Conservation (phyloP, 2,329 filamentous ascomycete species). For the Amauroascus niger region DNA sequence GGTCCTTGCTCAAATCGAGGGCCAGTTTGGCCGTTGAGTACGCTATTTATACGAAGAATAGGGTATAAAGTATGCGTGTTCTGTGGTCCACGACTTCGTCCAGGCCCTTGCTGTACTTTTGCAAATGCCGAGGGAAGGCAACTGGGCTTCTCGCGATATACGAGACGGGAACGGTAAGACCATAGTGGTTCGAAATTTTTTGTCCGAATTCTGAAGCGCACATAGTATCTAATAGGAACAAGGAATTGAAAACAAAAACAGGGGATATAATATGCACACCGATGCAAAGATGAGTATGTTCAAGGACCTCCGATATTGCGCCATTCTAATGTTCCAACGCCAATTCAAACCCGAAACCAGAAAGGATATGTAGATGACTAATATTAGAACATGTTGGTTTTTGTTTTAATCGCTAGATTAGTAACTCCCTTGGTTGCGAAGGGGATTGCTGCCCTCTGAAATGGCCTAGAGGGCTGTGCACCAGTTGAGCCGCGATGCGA, state of each 20-base stretch:
- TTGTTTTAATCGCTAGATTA: not conserved
- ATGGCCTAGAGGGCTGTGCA: not conserved
- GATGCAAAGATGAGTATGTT: conserved; percentile 8
- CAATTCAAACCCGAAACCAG: conserved; percentile 2
- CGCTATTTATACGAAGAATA: not conserved
- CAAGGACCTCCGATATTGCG: conserved; percentile 3
- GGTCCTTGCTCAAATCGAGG: not conserved
- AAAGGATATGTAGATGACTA: not conserved
- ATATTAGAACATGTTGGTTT: conserved; percentile 4
- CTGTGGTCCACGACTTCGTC: conserved; percentile 5
- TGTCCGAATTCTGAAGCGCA: conserved; percentile 9
- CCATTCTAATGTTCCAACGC: conserved; percentile 7
- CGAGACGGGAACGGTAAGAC: not conserved
- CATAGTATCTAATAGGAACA: conserved; percentile 3
- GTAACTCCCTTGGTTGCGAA: not conserved
- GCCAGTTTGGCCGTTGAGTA: not conserved
- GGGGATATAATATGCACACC: conserved; percentile 1
- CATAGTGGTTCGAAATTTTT: conserved; percentile 3
- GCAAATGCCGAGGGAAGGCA: not conserved
- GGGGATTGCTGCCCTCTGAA: not conserved
- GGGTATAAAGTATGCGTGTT: not conserved
- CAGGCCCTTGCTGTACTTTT: not conserved
- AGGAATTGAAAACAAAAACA: not conserved
- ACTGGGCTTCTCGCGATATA: conserved; percentile 1
- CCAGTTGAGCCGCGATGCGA: not conserved